Conservation (phyloP, 106 monocot genomes). For the Apostasia ramifera region DNA sequence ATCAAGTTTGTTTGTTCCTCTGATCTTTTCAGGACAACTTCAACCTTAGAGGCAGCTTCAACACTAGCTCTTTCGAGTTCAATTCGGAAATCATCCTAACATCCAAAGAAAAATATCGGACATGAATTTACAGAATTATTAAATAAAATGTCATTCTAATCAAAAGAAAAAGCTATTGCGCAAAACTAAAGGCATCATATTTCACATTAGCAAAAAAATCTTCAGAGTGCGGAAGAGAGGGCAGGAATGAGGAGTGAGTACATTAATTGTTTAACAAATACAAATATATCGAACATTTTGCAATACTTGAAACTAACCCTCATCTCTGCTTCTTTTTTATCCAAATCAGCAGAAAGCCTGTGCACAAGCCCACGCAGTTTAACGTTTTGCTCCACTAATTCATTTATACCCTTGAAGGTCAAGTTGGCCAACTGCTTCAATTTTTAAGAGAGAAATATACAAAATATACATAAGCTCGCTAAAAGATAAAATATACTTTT, state of each 20-base stretch:
- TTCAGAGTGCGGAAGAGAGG: no score
- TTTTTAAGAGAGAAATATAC: neutral
- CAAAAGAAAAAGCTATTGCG: neutral
- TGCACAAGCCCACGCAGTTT: slow-evolving; percentile 65
- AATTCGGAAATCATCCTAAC: slow-evolving; percentile 68
- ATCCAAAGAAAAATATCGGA: neutral
- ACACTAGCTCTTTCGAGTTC: slow-evolving; percentile 55
- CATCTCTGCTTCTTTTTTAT: slow-evolving; percentile 53
- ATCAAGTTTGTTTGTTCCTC: slow-evolving; percentile 90
- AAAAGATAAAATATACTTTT: neutral
- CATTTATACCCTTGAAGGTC: slow-evolving; percentile 78
- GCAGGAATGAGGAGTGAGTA: no score
- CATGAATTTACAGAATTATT: neutral
- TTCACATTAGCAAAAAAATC: no score
- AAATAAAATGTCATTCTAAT: neutral
- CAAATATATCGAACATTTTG: no score
- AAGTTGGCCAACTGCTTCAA: slow-evolving; percentile 63
- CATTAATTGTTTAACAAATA: no score
- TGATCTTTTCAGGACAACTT: slow-evolving; percentile 73
- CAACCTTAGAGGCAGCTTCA: slow-evolving; percentile 63
- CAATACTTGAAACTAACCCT: slow-evolving; percentile 29
- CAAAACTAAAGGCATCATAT: no score
- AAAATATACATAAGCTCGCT: no score
- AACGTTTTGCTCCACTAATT: slow-evolving; percentile 81
- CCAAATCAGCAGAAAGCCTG: slow-evolving; percentile 36